These are phyloP conservation scores for Nephelium lappaceum DNA, from an alignment of 345 rosid species.

Conservation along the genomic window DNA sequence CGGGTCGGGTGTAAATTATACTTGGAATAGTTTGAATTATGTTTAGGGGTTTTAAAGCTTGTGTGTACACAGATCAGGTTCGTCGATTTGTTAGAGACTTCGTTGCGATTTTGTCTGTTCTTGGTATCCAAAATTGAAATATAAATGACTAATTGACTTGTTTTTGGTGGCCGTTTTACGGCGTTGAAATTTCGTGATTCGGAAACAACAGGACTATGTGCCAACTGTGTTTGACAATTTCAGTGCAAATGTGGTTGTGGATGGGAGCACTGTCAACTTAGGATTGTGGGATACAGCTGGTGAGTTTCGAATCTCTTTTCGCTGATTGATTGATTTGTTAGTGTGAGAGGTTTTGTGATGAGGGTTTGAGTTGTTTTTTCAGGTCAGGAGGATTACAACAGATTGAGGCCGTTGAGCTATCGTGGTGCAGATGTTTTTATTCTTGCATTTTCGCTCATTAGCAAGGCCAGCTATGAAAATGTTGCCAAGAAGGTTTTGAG, in stretches of 20 bases:
- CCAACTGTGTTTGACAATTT: slow-evolving; percentile 98
- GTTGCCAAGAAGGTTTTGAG: slow-evolving; percentile 80
- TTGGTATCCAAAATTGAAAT: background rate
- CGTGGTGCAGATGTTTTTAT: slow-evolving; percentile 95
- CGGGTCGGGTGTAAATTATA: background rate
- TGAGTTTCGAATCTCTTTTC: slow-evolving; percentile 32
- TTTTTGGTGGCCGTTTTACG: background rate
- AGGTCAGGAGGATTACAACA: slow-evolving; percentile 95
- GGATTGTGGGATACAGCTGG: slow-evolving; percentile 99
- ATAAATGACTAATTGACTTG: background rate
- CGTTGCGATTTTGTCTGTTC: background rate
- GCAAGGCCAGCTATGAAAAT: slow-evolving; percentile 99
- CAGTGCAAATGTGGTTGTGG: slow-evolving; percentile 97
- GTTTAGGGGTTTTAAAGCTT: background rate
- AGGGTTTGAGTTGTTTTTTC: slow-evolving; percentile 29
- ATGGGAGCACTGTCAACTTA: slow-evolving; percentile 88
- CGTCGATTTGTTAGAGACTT: background rate
- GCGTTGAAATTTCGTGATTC: slow-evolving; percentile 20
- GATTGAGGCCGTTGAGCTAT: slow-evolving; percentile 84
- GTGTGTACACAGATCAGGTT: background rate
- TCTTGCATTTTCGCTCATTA: slow-evolving; percentile 93
- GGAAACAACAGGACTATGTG: slow-evolving; percentile 74
- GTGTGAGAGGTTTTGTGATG: background rate
- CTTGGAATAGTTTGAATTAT: background rate
- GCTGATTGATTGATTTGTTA: background rate